A percentile compares a stretch with the other conserved stretches of the same genome.
These are phyloP conservation scores for Saccharomycopsis sp. DNA, from an alignment of 805 yeast species.

Conservation along the genomic window DNA sequence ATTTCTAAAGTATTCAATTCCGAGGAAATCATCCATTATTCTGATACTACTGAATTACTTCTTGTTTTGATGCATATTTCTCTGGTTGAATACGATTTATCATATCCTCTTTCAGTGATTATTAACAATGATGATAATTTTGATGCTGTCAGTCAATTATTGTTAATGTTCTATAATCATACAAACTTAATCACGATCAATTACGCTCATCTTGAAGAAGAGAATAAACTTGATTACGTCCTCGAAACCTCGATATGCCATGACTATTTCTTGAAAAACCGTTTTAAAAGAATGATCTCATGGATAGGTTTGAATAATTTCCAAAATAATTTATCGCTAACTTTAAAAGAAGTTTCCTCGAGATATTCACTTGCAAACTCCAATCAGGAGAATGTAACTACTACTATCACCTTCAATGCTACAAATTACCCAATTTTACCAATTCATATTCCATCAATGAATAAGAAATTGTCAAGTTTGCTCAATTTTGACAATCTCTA, in stretches of 20 bases:
- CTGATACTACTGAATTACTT: neutral
- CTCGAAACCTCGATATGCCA: neutral
- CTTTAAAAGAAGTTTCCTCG: slow-evolving; percentile 23
- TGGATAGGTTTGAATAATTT: slow-evolving; percentile 35
- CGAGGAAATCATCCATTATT: neutral
- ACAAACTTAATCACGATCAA: slow-evolving; percentile 6
- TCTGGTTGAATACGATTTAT: slow-evolving; percentile 5
- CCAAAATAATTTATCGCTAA: slow-evolving; percentile 22
- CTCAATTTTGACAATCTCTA: slow-evolving; percentile 12
- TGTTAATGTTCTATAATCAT: slow-evolving; percentile 3
- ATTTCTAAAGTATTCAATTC: neutral
- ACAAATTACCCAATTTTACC: slow-evolving; percentile 12
- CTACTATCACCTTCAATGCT: neutral
- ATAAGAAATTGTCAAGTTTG: slow-evolving; percentile 21
- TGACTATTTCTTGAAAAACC: slow-evolving; percentile 23
- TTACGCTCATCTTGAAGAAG: neutral
- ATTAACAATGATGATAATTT: slow-evolving; percentile 1
- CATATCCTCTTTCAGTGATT: slow-evolving; percentile 11
- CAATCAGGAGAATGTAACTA: too few relatives aligned
- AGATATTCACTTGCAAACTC: neutral
- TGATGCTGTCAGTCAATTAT: neutral
- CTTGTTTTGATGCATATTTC: slow-evolving; percentile 1
- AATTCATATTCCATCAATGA: slow-evolving; percentile 7
- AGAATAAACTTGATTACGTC: neutral
- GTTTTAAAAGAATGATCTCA: slow-evolving; percentile 33